phyloP scores from a whole-genome alignment of 2,329 filamentous ascomycete species.

The Leptographium flavum region DNA sequence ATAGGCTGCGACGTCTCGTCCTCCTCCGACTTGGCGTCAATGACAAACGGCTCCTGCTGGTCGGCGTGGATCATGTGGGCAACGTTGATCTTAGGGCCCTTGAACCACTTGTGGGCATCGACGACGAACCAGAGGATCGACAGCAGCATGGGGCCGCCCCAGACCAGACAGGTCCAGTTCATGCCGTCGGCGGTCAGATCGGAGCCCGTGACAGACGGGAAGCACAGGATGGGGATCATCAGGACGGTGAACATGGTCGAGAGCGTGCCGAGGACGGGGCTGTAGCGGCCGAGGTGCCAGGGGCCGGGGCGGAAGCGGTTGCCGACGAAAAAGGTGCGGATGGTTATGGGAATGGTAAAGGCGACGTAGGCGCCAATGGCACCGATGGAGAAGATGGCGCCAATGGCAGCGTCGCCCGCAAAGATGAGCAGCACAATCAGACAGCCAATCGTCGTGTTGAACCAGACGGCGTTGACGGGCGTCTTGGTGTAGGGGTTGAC shows the following conservation, averaged over 20 bases:
- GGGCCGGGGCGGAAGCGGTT: constrained; percentile 51
- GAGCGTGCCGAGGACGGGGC: constrained; percentile 38
- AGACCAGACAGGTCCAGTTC: constrained; percentile 58
- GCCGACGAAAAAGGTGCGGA: constrained; percentile 45
- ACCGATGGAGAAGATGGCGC: constrained; percentile 56
- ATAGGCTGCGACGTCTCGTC: neutral
- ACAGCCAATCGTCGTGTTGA: constrained; percentile 46
- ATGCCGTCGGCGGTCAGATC: constrained; percentile 37
- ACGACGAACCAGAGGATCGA: constrained; percentile 49
- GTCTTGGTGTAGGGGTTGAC: constrained; percentile 49
- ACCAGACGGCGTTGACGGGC: constrained; percentile 57
- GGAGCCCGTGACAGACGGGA: constrained; percentile 41
- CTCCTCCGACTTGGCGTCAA: constrained; percentile 4
- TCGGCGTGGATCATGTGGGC: constrained; percentile 18
- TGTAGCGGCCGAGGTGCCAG: constrained; percentile 51
- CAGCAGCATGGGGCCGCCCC: constrained; percentile 47
- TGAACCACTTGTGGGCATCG: constrained; percentile 53
- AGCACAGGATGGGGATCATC: constrained; percentile 55
- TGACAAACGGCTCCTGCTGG: constrained; percentile 5
- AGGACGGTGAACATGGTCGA: constrained; percentile 46
- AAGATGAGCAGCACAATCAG: constrained; percentile 50
- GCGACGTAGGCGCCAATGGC: constrained; percentile 53
- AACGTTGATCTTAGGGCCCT: constrained; percentile 54
- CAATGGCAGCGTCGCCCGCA: constrained; percentile 45
- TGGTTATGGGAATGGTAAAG: constrained; percentile 43